Evolutionary conservation across 495 filamentous ascomycete species (phyloP).

Genomic region (Darksidea phi): DNA sequence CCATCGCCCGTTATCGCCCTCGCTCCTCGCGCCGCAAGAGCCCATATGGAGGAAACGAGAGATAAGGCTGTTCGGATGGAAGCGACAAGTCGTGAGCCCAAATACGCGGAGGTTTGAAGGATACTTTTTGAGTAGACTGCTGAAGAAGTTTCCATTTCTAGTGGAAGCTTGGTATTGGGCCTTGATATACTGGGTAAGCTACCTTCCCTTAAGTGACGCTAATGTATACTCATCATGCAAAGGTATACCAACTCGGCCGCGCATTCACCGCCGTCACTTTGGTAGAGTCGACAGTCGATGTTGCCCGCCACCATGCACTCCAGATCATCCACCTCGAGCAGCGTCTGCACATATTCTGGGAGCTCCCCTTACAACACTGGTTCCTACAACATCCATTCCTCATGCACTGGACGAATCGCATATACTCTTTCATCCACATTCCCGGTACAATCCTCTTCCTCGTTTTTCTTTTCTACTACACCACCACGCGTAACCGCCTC

Average conservation of each 20-base stretch:
- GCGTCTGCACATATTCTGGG: conserved; percentile 51
- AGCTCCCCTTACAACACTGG: conserved; percentile 40
- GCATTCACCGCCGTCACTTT: conserved; percentile 62
- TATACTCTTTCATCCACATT: conserved; percentile 80
- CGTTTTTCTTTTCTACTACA: conserved; percentile 66
- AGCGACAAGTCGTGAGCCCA: conserved; percentile 50
- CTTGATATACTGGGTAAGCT: conserved; percentile 59
- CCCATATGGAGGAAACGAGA: conserved; percentile 48
- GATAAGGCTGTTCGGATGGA: conserved; percentile 43
- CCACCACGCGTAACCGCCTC: conserved; percentile 50
- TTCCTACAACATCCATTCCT: conserved; percentile 40
- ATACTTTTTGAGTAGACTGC: conserved; percentile 56
- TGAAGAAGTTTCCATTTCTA: conserved; percentile 70
- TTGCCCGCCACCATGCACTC: conserved; percentile 59
- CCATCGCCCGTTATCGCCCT: conserved; percentile 38
- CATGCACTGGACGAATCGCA: conserved; percentile 55
- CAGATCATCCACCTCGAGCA: conserved; percentile 57
- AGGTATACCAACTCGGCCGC: conserved; percentile 64
- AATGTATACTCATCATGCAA: neutral
- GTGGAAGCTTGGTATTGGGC: conserved; percentile 83
- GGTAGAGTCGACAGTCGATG: conserved; percentile 55
- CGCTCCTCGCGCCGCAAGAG: conserved; percentile 35
- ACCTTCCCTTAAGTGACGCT: conserved; percentile 6
- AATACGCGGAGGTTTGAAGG: conserved; percentile 56
- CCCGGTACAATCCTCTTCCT: conserved; percentile 73